Evolutionary conservation across 768 basidiomycete species (phyloP).

Genomic region (Crassisporium funariophilum): DNA sequence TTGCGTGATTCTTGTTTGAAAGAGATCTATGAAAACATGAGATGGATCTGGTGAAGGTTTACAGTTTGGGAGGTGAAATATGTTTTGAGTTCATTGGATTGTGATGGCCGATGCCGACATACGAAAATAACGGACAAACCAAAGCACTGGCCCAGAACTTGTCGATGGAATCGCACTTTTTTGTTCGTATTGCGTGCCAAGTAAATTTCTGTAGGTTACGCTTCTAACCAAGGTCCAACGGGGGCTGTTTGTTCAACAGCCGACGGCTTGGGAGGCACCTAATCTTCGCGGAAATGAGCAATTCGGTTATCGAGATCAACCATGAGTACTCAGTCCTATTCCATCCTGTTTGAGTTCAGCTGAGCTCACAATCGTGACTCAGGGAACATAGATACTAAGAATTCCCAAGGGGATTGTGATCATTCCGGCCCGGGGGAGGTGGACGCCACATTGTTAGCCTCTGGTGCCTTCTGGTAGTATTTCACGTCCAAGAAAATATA

Average conservation of each 20-base stretch:
- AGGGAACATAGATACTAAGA: background rate
- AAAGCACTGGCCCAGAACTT: conserved; percentile 22
- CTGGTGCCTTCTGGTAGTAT: background rate
- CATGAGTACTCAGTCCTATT: background rate
- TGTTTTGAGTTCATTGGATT: conserved; percentile 17
- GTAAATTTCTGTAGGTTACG: too few relatives aligned
- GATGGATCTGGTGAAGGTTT: too few relatives aligned
- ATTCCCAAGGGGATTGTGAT: background rate
- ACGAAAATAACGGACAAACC: conserved; percentile 41
- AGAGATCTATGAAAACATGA: too few relatives aligned
- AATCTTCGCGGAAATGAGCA: conserved; percentile 14
- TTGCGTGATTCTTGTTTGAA: conserved; percentile 2
- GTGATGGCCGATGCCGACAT: conserved; percentile 21
- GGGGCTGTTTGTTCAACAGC: conserved; percentile 4
- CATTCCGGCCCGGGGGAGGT: background rate
- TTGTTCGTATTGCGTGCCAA: conserved; percentile 10
- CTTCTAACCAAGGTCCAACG: background rate
- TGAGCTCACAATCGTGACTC: background rate
- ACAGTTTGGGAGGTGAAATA: conserved; percentile 11
- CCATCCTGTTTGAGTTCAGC: too few relatives aligned
- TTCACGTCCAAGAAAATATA: too few relatives aligned
- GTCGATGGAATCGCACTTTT: conserved; percentile 46
- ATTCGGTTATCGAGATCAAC: background rate
- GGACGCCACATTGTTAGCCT: background rate
- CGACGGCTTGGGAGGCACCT: conserved; percentile 14